Evolutionary conservation across 345 rosid genomes (phyloP).

Genomic region (Limnanthes douglasii): DNA sequence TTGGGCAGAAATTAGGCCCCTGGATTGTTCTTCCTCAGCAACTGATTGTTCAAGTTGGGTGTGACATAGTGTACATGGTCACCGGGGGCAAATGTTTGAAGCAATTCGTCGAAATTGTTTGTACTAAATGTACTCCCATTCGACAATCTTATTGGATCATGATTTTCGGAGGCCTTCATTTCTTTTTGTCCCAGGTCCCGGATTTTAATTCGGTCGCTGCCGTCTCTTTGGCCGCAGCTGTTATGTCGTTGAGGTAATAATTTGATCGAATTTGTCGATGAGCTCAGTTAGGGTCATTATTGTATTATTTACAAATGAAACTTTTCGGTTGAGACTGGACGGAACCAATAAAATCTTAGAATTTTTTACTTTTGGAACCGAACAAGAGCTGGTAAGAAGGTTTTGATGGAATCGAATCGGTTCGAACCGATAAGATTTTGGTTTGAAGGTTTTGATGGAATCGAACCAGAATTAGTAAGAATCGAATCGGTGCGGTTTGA

Average conservation of each 20-base stretch:
- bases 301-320: too few species aligned
- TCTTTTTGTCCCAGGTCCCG: slow-evolving; percentile 87
- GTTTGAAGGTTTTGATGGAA: too few species aligned
- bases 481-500: too few species aligned
- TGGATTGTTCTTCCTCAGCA: slow-evolving; percentile 96
- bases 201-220: slow-evolving; percentile 88
- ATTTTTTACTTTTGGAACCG: too few species aligned
- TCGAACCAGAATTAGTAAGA: too few species aligned
- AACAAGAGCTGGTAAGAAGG: too few species aligned
- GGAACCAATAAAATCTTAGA: too few species aligned
- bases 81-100: slow-evolving; percentile 94
- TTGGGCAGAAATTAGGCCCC: slow-evolving; percentile 65
- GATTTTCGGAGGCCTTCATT: slow-evolving; percentile 74
- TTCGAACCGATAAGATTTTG: too few species aligned
- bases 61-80: slow-evolving; percentile 91
- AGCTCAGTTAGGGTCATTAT: too few species aligned
- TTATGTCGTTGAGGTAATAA: slow-evolving; percentile 91
- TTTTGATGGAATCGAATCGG: too few species aligned
- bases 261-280: too few species aligned
- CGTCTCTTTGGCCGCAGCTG: slow-evolving; percentile 84
- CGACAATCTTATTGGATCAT: slow-evolving; percentile 85
- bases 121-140: slow-evolving; percentile 37
- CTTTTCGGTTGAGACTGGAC: too few species aligned
- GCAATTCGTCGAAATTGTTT: slow-evolving; percentile 68
- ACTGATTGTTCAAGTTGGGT: slow-evolving; percentile 83